A percentile compares a stretch with the other conserved stretches of the same genome.
phyloP scores from a whole-genome alignment of 1,284 basidiomycete species.

The Malassezia restricta region DNA sequence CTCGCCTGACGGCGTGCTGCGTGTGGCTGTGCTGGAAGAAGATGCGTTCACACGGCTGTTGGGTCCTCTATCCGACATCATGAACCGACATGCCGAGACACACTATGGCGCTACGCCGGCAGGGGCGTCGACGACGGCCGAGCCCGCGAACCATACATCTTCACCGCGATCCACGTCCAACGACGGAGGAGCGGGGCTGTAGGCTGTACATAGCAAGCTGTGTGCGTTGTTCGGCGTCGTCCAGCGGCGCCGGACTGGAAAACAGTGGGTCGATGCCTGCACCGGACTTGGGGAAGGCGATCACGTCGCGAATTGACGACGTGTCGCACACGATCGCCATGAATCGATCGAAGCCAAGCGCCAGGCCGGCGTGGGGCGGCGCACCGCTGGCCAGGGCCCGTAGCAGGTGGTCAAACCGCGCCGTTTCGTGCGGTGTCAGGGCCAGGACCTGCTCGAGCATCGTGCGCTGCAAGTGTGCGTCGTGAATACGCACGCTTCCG shows the following conservation, averaged over 20 bases:
- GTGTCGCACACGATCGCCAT: conserved; percentile 77
- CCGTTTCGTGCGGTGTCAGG: conserved; percentile 59
- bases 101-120: conserved; percentile 29
- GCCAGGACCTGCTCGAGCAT: conserved; percentile 67
- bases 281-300: conserved; percentile 84
- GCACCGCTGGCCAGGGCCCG: conserved; percentile 76
- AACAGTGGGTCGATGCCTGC: conserved; percentile 76
- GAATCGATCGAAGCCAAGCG: conserved; percentile 70
- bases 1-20: conserved; percentile 37
- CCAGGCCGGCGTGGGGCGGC: conserved; percentile 89
- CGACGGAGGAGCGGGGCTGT: not conserved
- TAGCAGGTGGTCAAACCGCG: conserved; percentile 68
- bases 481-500: conserved; percentile 82
- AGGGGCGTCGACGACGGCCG: not conserved
- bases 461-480: conserved; percentile 68
- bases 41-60: conserved; percentile 86
- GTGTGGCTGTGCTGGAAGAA: conserved; percentile 79
- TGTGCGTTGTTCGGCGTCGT: not conserved
- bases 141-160: not conserved
- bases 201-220: conserved; percentile 6
- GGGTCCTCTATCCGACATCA: conserved; percentile 74
- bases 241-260: conserved; percentile 60
- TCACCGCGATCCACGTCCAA: not conserved
- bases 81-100: conserved; percentile 62
- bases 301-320: conserved; percentile 78